Evolutionary conservation across 106 monocot genomes (phyloP).

Genomic region (Apostasia shenzhenica): DNA sequence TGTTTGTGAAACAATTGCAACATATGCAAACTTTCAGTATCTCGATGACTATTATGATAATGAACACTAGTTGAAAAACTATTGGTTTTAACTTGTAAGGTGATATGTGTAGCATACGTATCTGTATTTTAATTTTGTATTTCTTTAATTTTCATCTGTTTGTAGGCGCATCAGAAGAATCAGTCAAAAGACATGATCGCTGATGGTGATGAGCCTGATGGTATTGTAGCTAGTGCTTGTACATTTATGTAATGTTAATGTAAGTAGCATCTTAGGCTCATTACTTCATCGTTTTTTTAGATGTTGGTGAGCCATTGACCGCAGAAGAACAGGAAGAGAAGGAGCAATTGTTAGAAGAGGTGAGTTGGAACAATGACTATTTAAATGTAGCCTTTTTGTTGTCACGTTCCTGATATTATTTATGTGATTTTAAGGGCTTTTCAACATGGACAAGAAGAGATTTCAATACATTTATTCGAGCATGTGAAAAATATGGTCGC

Average conservation of each 20-base stretch:
- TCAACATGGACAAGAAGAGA: conserved; percentile 76
- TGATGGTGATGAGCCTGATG: conserved; percentile 40
- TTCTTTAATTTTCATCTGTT: conserved; percentile 3
- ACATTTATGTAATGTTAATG: neutral
- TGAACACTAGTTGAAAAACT: too few relatives aligned
- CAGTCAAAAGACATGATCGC: conserved; percentile 27
- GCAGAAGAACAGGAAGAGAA: conserved; percentile 63
- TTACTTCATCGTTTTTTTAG: conserved; percentile 14
- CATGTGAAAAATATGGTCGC: conserved; percentile 78
- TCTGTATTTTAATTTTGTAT: neutral
- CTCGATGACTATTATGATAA: too few relatives aligned
- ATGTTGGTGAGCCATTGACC: conserved; percentile 51
- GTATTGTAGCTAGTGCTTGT: conserved; percentile 9
- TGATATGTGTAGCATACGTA: too few relatives aligned
- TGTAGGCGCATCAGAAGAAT: conserved; percentile 27
- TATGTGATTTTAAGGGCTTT: conserved; percentile 39
- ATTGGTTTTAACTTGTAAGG: too few relatives aligned
- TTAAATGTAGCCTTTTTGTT: neutral
- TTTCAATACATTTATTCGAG: conserved; percentile 72
- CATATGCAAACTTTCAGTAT: too few relatives aligned
- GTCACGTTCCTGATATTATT: neutral
- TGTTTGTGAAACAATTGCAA: too few relatives aligned
- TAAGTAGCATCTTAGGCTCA: neutral
- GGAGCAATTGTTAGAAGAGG: conserved; percentile 62
- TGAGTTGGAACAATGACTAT: neutral